Percentiles rank a stretch among this genome's conserved stretches.
These are phyloP conservation scores for Trifolium fragiferum DNA, from an alignment of 306 rosid genomes.

Conservation along the genomic window DNA sequence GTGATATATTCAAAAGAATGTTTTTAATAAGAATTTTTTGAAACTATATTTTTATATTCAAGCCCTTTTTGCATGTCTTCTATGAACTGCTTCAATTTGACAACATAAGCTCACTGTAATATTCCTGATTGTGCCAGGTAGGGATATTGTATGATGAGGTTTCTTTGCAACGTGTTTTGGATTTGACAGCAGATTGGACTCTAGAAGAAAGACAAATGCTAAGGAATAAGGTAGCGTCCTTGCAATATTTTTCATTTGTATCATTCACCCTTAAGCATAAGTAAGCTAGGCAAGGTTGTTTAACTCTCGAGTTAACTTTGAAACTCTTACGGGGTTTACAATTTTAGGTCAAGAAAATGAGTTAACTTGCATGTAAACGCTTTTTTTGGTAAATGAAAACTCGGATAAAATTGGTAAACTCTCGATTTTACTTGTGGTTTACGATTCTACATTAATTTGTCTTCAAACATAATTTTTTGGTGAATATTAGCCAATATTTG, in stretches of 20 bases:
- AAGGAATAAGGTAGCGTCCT: conserved; percentile 77
- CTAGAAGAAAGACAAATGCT: conserved; percentile 85
- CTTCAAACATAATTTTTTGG: too few relatives aligned
- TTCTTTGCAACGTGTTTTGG: conserved; percentile 78
- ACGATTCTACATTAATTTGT: not conserved
- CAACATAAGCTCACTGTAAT: conserved; percentile 34
- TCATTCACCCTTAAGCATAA: conserved; percentile 21
- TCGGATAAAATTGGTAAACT: not conserved
- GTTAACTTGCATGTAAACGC: too few relatives aligned
- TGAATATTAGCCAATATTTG: not conserved
- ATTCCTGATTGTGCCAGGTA: conserved; percentile 68
- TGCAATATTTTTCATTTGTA: conserved; percentile 32
- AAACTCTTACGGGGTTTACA: too few relatives aligned
- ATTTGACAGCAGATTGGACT: conserved; percentile 94
- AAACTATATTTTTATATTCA: conserved; percentile 19
- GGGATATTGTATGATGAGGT: conserved; percentile 86
- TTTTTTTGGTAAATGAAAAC: too few relatives aligned
- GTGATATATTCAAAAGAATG: conserved; percentile 18
- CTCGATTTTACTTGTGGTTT: not conserved
- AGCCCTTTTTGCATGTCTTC: conserved; percentile 16
- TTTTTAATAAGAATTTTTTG: conserved; percentile 24
- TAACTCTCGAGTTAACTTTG: too few relatives aligned
- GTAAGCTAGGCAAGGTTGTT: not conserved
- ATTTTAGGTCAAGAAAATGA: too few relatives aligned
- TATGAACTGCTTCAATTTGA: conserved; percentile 32